Percentiles rank a stretch among this genome's conserved stretches.
These are phyloP conservation scores for Symbiodinium natans DNA, from an alignment of 73 alveolate genomes.

Conservation along the genomic window DNA sequence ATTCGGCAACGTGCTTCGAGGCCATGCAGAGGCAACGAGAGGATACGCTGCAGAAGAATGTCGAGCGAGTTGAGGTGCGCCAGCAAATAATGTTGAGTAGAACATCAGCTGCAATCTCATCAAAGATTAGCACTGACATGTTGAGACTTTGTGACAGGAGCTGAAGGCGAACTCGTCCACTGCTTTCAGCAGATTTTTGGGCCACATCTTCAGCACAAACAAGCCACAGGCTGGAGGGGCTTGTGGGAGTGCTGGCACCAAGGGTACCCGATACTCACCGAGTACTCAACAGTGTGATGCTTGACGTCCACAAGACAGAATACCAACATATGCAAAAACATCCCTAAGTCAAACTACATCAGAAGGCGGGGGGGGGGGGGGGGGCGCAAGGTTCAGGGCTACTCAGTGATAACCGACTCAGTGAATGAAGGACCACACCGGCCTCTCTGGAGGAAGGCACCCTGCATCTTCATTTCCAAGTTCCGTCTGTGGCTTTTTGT, in stretches of 20 bases:
- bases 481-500: too few relatives aligned
- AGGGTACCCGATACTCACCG: too few relatives aligned
- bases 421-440: constrained; percentile 86
- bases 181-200: constrained; percentile 47
- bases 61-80: constrained; percentile 59
- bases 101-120: too few relatives aligned
- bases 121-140: not conserved
- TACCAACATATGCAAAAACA: too few relatives aligned
- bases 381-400: too few relatives aligned
- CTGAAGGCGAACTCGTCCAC: constrained; percentile 43
- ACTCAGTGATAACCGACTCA: too few relatives aligned
- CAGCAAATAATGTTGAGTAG: not conserved
- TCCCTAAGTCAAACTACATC: too few relatives aligned
- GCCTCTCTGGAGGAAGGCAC: constrained; percentile 83
- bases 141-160: not conserved
- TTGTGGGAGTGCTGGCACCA: too few relatives aligned
- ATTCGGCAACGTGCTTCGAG: not conserved
- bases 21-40: constrained; percentile 43
- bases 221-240: constrained; percentile 18
- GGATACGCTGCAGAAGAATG: constrained; percentile 4
- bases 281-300: too few relatives aligned
- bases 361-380: too few relatives aligned
- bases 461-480: not conserved
- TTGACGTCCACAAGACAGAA: too few relatives aligned
- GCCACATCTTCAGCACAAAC: constrained; percentile 36